These are phyloP conservation scores for Colletotrichum gigasporum DNA, from an alignment of 2,329 filamentous ascomycete species.

Conservation along the genomic window DNA sequence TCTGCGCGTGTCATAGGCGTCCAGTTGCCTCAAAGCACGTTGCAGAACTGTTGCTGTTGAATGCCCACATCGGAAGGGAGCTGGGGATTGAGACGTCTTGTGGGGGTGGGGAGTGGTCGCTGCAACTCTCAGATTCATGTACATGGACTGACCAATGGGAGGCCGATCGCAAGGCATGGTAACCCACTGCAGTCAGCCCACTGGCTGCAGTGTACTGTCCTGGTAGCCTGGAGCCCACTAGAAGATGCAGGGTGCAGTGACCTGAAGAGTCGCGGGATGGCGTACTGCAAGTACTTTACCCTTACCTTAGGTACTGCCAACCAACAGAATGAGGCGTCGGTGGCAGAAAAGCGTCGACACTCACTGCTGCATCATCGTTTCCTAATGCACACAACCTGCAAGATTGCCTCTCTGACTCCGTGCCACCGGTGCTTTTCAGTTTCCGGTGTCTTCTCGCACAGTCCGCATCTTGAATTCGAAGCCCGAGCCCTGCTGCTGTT, in stretches of 20 bases:
- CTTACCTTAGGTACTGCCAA: no score
- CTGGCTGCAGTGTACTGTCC: no score
- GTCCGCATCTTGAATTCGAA: not conserved
- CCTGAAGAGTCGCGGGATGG: not conserved
- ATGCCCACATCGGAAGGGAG: no score
- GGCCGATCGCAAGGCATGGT: conserved; percentile 12
- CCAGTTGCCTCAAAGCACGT: no score
- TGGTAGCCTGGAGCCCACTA: no score
- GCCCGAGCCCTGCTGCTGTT: not conserved
- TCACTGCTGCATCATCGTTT: conserved; percentile 12
- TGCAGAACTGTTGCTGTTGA: no score
- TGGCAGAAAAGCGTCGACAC: not conserved
- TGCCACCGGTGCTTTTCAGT: not conserved
- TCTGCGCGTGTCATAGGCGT: no score
- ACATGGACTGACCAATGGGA: conserved; percentile 6
- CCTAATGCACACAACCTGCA: not conserved
- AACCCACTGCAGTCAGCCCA: not conserved
- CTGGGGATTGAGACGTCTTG: not conserved
- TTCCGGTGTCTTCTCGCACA: not conserved
- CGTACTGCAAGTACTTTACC: no score
- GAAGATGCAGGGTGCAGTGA: no score
- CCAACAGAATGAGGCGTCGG: no score
- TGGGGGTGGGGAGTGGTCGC: no score
- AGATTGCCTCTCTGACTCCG: not conserved
- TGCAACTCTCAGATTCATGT: not conserved